A percentile compares a stretch with the other conserved stretches of the same genome.
Evolutionary conservation across 2,329 filamentous ascomycete genomes (phyloP).

Genomic region (Talaromyces sp.): DNA sequence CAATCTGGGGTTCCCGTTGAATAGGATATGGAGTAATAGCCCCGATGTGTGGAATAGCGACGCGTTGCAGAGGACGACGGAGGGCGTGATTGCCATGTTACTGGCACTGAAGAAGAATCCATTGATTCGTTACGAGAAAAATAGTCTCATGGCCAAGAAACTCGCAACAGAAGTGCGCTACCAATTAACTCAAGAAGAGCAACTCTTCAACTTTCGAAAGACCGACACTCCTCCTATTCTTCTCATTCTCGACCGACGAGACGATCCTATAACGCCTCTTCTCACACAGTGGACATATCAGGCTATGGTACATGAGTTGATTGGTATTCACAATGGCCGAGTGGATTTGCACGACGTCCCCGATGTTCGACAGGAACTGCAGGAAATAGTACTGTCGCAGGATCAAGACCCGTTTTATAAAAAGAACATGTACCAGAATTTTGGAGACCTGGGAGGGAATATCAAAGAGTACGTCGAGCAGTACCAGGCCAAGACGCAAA

Average conservation of each 20-base stretch:
- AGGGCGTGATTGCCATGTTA: conserved; percentile 79
- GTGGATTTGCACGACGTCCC: conserved; percentile 83
- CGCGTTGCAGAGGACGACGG: conserved; percentile 77
- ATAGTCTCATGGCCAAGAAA: conserved; percentile 85
- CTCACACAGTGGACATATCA: conserved; percentile 99
- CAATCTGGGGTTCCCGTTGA: conserved; percentile 66
- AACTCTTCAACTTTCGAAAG: conserved; percentile 92
- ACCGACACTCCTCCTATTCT: conserved; percentile 93
- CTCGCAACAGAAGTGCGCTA: conserved; percentile 89
- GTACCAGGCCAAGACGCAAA: conserved; percentile 97
- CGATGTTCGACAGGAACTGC: conserved; percentile 79
- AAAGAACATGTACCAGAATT: conserved; percentile 99
- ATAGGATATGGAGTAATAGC: conserved; percentile 74
- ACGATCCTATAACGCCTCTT: conserved; percentile 90
- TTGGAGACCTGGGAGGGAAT: conserved; percentile 89
- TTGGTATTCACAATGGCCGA: conserved; percentile 92
- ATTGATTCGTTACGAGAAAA: conserved; percentile 87
- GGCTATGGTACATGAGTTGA: conserved; percentile 97
- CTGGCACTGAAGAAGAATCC: conserved; percentile 95
- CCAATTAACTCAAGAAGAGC: conserved; percentile 89
- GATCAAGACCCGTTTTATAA: conserved; percentile 99
- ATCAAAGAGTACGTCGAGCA: conserved; percentile 99
- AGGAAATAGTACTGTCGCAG: conserved; percentile 90
- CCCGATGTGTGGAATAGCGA: conserved; percentile 91
- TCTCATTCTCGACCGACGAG: conserved; percentile 82